phyloP scores from a whole-genome alignment of 129 eudicot species.

The Helichrysum umbraculigerum region DNA sequence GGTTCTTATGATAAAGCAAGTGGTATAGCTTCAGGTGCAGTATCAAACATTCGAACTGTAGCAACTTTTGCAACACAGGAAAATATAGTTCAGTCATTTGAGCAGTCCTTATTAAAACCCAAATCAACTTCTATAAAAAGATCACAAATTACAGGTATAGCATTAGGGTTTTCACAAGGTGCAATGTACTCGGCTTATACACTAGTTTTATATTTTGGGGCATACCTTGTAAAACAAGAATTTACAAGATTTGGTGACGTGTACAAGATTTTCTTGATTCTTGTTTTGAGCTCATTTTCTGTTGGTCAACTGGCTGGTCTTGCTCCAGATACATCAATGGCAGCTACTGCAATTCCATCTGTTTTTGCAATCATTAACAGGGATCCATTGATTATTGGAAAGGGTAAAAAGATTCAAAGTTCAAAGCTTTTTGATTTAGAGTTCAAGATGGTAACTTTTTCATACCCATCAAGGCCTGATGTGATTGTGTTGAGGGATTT shows the following conservation, averaged over 20 bases:
- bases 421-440: slow-evolving; percentile 57
- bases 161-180: slow-evolving; percentile 75
- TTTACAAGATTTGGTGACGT: slow-evolving; percentile 56
- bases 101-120: slow-evolving; percentile 61
- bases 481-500: slow-evolving; percentile 45
- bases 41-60: slow-evolving; percentile 72
- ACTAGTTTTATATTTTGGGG: slow-evolving; percentile 63
- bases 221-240: slow-evolving; percentile 53
- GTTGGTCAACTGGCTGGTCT: slow-evolving; percentile 90
- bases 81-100: slow-evolving; percentile 57
- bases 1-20: slow-evolving; percentile 65
- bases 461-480: slow-evolving; percentile 69
- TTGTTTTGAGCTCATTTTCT: slow-evolving; percentile 79
- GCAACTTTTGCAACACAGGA: slow-evolving; percentile 75
- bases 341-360: slow-evolving; percentile 58
- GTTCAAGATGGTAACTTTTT: slow-evolving; percentile 67
- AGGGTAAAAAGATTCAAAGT: slow-evolving; percentile 42
- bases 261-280: slow-evolving; percentile 77
- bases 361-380: slow-evolving; percentile 53
- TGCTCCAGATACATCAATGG: slow-evolving; percentile 88
- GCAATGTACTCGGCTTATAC: slow-evolving; percentile 87
- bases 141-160: slow-evolving; percentile 65
- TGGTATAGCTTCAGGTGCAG: slow-evolving; percentile 78
- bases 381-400: slow-evolving; percentile 47
- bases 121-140: slow-evolving; percentile 53